Percentiles rank a stretch among this genome's conserved stretches.
These are phyloP conservation scores for Puccinia coronata DNA, from an alignment of 1,284 basidiomycete species.

Conservation along the genomic window DNA sequence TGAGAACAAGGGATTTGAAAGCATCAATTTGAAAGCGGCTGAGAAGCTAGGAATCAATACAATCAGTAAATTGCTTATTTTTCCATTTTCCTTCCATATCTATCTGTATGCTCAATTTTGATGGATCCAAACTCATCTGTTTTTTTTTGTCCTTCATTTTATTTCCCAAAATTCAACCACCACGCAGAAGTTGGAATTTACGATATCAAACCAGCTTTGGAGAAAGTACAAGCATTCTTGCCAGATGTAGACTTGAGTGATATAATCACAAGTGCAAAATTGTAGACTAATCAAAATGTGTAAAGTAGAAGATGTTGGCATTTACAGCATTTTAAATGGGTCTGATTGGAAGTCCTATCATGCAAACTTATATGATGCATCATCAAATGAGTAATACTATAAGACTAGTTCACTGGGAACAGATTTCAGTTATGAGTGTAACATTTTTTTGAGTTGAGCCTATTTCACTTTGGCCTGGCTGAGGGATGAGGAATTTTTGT, in stretches of 20 bases:
- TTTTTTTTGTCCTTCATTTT: background rate
- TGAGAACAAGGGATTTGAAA: background rate
- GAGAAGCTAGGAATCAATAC: conserved; percentile 58
- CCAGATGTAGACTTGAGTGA: conserved; percentile 25
- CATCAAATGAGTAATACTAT: too few relatives aligned
- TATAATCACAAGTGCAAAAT: conserved; percentile 15
- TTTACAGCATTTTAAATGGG: too few relatives aligned
- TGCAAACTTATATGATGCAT: too few relatives aligned
- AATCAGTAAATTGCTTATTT: conserved; percentile 56
- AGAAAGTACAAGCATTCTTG: background rate
- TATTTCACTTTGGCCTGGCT: too few relatives aligned
- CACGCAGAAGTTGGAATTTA: conserved; percentile 39
- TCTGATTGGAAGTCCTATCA: too few relatives aligned
- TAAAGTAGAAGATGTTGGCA: too few relatives aligned
- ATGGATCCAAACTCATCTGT: too few relatives aligned
- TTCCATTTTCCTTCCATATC: background rate
- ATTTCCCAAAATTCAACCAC: conserved; percentile 21
- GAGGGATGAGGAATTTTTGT: too few relatives aligned
- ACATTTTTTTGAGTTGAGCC: too few relatives aligned
- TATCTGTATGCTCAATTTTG: background rate
- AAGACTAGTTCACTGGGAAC: too few relatives aligned
- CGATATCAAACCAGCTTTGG: conserved; percentile 37
- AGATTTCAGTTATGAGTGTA: too few relatives aligned
- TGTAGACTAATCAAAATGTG: background rate
- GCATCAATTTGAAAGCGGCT: conserved; percentile 58